These are phyloP conservation scores for Zelopaecilomyces penicillatus DNA, from an alignment of 2,329 filamentous ascomycete genomes.

Conservation along the genomic window DNA sequence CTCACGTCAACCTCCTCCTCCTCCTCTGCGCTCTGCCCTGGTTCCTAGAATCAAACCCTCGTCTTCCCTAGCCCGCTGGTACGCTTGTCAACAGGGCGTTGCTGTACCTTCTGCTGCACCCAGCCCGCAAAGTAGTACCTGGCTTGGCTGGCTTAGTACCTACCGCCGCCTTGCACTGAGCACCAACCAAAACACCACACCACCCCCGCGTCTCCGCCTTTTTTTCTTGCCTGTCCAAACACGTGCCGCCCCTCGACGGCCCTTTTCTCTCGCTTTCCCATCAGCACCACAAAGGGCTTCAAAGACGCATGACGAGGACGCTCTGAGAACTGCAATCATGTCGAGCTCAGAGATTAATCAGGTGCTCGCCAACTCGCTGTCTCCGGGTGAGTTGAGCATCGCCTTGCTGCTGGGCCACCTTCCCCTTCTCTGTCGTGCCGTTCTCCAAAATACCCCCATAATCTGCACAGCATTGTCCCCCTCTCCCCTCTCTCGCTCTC, in stretches of 20 bases:
- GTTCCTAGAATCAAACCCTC: too few relatives aligned
- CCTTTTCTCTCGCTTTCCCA: constrained; percentile 1
- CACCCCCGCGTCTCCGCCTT: constrained; percentile 18
- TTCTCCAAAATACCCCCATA: neutral
- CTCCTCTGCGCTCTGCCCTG: constrained; percentile 11
- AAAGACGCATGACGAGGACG: constrained; percentile 30
- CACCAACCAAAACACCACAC: constrained; percentile 1
- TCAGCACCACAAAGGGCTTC: constrained; percentile 15
- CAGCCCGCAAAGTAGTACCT: too few relatives aligned
- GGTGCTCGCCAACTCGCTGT: constrained; percentile 95
- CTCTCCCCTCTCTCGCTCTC: neutral
- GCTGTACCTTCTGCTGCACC: too few relatives aligned
- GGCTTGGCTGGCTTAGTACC: too few relatives aligned
- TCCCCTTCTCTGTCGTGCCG: constrained; percentile 6
- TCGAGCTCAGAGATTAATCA: constrained; percentile 88
- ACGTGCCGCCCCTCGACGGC: constrained; percentile 20
- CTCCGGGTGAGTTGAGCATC: constrained; percentile 61
- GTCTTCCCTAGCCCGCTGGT: too few relatives aligned
- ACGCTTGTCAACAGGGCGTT: neutral
- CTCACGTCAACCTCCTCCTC: neutral
- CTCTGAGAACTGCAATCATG: constrained; percentile 41
- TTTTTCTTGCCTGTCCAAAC: constrained; percentile 14
- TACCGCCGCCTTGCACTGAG: constrained; percentile 8
- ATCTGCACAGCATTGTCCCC: constrained; percentile 3
- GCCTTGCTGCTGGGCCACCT: constrained; percentile 8